phyloP scores from a whole-genome alignment of 2,329 filamentous ascomycete genomes.

The Aspergillus vadensis region DNA sequence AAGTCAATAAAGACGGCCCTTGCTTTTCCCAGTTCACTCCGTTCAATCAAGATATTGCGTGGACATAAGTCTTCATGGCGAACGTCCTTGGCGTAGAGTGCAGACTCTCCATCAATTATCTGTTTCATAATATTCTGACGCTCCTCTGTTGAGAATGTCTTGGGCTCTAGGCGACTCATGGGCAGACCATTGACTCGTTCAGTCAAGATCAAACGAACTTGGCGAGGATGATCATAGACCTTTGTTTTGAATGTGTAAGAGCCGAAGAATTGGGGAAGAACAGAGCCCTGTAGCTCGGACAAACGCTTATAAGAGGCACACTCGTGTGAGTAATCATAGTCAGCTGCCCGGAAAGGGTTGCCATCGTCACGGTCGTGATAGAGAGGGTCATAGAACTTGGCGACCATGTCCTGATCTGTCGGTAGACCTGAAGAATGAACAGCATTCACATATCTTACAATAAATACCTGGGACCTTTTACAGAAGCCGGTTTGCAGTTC shows the following conservation, averaged over 20 bases:
- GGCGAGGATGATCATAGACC: neutral
- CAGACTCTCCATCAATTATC: neutral
- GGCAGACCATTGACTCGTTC: neutral
- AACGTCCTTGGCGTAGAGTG: neutral
- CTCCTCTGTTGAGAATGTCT: neutral
- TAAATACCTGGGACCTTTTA: neutral
- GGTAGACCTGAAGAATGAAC: neutral
- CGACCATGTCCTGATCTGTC: constrained; percentile 2
- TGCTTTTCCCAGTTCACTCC: neutral
- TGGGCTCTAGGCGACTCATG: neutral
- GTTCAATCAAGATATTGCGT: neutral
- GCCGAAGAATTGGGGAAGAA: constrained; percentile 1
- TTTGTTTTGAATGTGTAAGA: neutral
- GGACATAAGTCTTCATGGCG: neutral
- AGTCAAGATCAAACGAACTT: neutral
- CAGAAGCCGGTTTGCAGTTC: neutral
- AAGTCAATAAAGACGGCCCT: neutral
- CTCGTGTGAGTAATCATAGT: constrained; percentile 7
- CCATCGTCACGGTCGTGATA: neutral
- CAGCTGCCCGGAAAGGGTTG: neutral
- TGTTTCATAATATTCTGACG: neutral
- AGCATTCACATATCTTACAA: neutral
- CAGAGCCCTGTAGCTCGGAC: neutral
- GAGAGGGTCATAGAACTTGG: constrained; percentile 3
- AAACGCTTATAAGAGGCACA: neutral